phyloP scores from a whole-genome alignment of 495 filamentous ascomycete genomes.

The Hypoxylon trugodes region DNA sequence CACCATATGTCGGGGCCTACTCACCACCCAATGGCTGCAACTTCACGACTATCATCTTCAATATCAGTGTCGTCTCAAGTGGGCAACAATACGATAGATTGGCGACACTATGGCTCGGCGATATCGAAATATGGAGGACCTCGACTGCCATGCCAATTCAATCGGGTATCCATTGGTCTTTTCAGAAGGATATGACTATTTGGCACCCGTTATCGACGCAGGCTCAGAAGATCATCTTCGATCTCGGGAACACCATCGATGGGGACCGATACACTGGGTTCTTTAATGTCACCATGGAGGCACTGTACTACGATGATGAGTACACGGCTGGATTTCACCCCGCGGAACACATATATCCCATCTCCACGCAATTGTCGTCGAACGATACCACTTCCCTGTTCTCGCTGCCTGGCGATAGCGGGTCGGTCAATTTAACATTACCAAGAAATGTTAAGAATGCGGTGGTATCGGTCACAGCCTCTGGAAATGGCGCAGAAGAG shows the following conservation, averaged over 20 bases:
- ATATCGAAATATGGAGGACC: slow-evolving; percentile 84
- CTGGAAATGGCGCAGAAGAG: slow-evolving; percentile 80
- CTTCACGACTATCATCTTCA: slow-evolving; percentile 83
- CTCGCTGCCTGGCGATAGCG: slow-evolving; percentile 70
- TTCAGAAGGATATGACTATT: slow-evolving; percentile 84
- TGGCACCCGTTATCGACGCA: slow-evolving; percentile 72
- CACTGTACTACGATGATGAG: slow-evolving; percentile 70
- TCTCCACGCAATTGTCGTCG: slow-evolving; percentile 68
- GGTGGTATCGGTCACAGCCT: slow-evolving; percentile 77
- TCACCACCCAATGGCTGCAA: slow-evolving; percentile 74
- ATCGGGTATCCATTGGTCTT: slow-evolving; percentile 75
- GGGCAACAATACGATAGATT: slow-evolving; percentile 85
- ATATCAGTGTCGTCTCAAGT: slow-evolving; percentile 77
- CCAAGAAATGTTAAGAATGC: slow-evolving; percentile 73
- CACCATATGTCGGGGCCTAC: slow-evolving; percentile 79
- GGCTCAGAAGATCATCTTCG: slow-evolving; percentile 80
- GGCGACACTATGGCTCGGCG: slow-evolving; percentile 80
- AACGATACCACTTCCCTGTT: slow-evolving; percentile 70
- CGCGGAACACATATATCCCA: slow-evolving; percentile 75
- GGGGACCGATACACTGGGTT: slow-evolving; percentile 75
- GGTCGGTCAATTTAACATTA: slow-evolving; percentile 64
- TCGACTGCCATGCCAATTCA: slow-evolving; percentile 85
- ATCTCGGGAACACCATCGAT: slow-evolving; percentile 80
- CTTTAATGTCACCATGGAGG: slow-evolving; percentile 85
- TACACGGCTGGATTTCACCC: slow-evolving; percentile 48